A percentile compares a stretch with the other conserved stretches of the same genome.
These are phyloP conservation scores for Apiospora malaysiana DNA, from an alignment of 2,329 filamentous ascomycete species.

Conservation along the genomic window DNA sequence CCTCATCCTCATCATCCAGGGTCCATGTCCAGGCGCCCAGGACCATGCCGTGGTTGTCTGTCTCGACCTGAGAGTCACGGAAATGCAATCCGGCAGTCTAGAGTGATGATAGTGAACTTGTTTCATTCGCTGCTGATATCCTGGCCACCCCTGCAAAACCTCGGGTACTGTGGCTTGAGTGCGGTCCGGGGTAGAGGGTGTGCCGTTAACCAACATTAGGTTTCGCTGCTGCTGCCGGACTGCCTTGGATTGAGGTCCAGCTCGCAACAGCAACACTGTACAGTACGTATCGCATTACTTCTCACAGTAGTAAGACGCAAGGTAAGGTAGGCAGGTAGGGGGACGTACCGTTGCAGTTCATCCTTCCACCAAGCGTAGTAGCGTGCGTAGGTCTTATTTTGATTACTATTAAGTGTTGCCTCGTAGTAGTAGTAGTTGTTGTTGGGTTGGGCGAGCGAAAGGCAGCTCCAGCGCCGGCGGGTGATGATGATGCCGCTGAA, in stretches of 20 bases:
- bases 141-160: neutral
- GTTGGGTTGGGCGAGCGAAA: neutral
- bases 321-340: too few relatives aligned
- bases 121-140: neutral
- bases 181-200: conserved; percentile 1
- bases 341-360: conserved; percentile 8
- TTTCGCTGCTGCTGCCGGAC: neutral
- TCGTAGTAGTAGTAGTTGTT: too few relatives aligned
- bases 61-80: conserved; percentile 15
- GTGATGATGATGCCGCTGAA: conserved; percentile 11
- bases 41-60: conserved; percentile 2
- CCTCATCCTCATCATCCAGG: neutral
- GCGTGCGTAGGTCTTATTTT: conserved; percentile 2
- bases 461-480: neutral
- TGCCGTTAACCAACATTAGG: neutral
- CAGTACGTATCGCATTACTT: neutral
- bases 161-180: conserved; percentile 11
- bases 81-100: conserved; percentile 5
- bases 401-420: neutral
- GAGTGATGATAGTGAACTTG: neutral
- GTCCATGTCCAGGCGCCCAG: neutral
- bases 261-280: neutral
- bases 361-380: neutral
- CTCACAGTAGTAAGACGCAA: neutral
- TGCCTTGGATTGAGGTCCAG: neutral